phyloP scores from a whole-genome alignment of 2,329 filamentous ascomycete genomes.

The Pyrenochaeta sp. region DNA sequence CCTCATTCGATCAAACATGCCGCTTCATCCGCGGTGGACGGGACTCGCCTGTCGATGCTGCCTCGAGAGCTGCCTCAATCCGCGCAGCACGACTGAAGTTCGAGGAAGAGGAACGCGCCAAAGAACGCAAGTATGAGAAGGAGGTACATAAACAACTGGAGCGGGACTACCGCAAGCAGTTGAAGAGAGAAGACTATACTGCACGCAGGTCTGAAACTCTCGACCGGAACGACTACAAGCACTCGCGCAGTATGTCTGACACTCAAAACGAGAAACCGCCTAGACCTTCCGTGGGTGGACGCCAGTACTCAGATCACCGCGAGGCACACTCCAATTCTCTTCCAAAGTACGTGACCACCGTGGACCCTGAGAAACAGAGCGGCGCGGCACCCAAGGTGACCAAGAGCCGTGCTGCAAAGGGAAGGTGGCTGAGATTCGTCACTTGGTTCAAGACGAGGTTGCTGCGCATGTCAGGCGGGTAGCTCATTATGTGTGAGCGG shows the following conservation, averaged over 20 bases:
- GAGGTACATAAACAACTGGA: constrained; percentile 58
- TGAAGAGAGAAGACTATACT: constrained; percentile 54
- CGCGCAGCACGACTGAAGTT: constrained; percentile 65
- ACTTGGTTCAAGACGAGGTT: constrained; percentile 66
- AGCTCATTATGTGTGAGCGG: constrained; percentile 2
- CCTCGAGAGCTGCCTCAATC: constrained; percentile 64
- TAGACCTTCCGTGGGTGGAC: constrained; percentile 43
- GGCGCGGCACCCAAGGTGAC: constrained; percentile 38
- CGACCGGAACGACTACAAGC: constrained; percentile 38
- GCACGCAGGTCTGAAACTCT: constrained; percentile 52
- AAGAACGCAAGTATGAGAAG: constrained; percentile 63
- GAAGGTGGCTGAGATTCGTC: constrained; percentile 63
- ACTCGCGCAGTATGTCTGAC: constrained; percentile 43
- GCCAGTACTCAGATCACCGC: constrained; percentile 50
- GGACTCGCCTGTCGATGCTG: constrained; percentile 59
- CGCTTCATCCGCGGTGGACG: constrained; percentile 59
- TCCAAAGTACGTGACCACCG: constrained; percentile 41
- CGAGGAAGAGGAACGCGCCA: constrained; percentile 66
- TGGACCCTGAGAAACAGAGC: constrained; percentile 42
- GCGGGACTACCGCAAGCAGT: constrained; percentile 54
- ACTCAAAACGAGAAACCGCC: constrained; percentile 40
- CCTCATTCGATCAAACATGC: constrained; percentile 65
- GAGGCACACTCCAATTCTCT: constrained; percentile 46
- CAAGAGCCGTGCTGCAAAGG: constrained; percentile 48
- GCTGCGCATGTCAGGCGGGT: constrained; percentile 55